Evolutionary conservation across 805 yeast genomes (phyloP), one percentile per base, ranked within the genome.

Genomic region (Ogataea trehaloabstinens): DNA sequence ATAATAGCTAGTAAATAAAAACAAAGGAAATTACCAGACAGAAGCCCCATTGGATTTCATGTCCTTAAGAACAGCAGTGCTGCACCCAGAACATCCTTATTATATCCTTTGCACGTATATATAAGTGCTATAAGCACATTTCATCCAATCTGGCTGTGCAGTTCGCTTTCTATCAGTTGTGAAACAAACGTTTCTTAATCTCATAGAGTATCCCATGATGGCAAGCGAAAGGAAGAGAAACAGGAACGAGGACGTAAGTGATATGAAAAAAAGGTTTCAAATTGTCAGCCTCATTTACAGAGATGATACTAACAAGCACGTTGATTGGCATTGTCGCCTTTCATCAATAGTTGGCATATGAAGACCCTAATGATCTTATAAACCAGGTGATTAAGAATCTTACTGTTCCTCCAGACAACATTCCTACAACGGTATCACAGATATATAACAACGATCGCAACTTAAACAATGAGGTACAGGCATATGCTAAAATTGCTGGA

Each of bases 401-500:
- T 40, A 72, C 76, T 10, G 67, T 73, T 10, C 96, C 98, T 0
- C 80, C 80, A 19, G 85, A 85, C 29, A 62, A 57, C 35, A 46
- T 55, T 28, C 71, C 71, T 16, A 88, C 96, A 1, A 76, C 77
- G 46, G 98, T 90, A 5, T 77, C 95, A 10, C 67, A 66, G 33
- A 74, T 67, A 19, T 86, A 76, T 58, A 78, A 91, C 40, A 93
- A 93, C 61, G 87, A 81, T 36, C 77, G 78, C 44, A 84, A 78
- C 48, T 55, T 64, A 42, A 78, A 77, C 45, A 72, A 77, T 36
- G 96, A 90, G 59, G 90, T 93, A n/a, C 95, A 90, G 65, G 99
- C 99, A 0, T 93, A 91, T 61, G 99, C 97, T 24, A 93, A 93
- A 61, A 82, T 93, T 34, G 90, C 97, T 0, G 99, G 99, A 31